Evolutionary conservation across 768 basidiomycete genomes (phyloP), one percentile per base, ranked within the genome.

Genomic region (Dioszegia hungarica): DNA sequence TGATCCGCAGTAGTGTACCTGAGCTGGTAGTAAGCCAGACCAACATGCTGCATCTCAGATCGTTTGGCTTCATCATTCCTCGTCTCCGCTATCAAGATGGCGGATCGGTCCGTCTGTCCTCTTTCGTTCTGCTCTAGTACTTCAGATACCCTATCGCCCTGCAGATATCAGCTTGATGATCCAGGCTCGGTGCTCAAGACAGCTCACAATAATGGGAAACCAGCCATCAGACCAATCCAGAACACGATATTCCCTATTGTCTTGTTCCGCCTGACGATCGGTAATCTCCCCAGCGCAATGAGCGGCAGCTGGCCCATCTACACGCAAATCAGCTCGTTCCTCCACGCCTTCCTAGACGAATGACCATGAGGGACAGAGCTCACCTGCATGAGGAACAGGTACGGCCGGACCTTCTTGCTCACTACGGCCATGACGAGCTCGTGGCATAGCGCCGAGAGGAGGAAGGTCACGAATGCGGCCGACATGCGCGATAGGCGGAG

Each of bases 391-490:
- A 82, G 77, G 77, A 95, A 94, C 17, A 95, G 80, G 72, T 94
- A 95, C 77, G 91, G 82, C 68, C 93, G 80, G 57, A 98, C 81
- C 80, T 99, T 99, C 70, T 87, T 84, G 20, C 90, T 92, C 14
- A 97, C 94, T 52, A 98, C 82, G 2, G 86, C 84, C 95, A 99
- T 99, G 54, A 98, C 92, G 28, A 99, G 80, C 73, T 98, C 95
- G 67, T 99, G 94, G 29, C 85, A 87, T 51, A 82, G 82, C 0
- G 94, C 94, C 55, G 89, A 91, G 44, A 98, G 78, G 4, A 94
- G 75, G 80, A 99, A 99, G 0, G 95, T 99, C 50, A 91, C 62
- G 68, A 94, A 85, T 82, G 94, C 90, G 11, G 95, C 95, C n/a
- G 82, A 80, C 5, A 82, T 81, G 56, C 82, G 83, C 39, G 89